Evolutionary conservation across 2,329 filamentous ascomycete species (phyloP), one percentile per base, ranked within the genome.

Genomic region (Ascosphaera pollenicola): DNA sequence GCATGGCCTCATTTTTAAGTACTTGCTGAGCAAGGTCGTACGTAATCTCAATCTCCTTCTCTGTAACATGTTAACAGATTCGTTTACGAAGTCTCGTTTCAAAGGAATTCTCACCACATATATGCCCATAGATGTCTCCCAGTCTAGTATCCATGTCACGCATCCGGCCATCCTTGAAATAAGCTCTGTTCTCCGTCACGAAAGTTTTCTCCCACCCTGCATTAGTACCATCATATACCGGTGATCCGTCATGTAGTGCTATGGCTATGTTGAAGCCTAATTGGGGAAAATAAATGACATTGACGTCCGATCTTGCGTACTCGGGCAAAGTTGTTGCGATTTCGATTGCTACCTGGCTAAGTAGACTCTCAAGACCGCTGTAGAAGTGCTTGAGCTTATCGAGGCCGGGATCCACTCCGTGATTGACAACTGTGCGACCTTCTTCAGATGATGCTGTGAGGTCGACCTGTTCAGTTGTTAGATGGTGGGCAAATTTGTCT

Each of bases 281-380:
- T 49, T 93, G 84, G 0, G 85, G 87, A 44, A 92, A 78, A 53
- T 89, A 93, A 15, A 89, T 78, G 44, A 91, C 91, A 40, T 85
- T 85, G 26, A 78, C 54, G 10, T 65, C 60, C 17, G 64, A 58
- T 2, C 69, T 55, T 3, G 58, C 42, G 15, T 67, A 63, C 42
- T 68, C 63, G 1, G 84, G 77, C 16, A 89, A 61, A 1, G 66
- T 64, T 11, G 57, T 54, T 1, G 69, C 69, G 41, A 93, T 62
- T n/a, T 71, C 67, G 15, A 65, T 61, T 3, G 75, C 74, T 2
- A 83, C 71, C 39, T 73, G 58, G 2, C 70, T 74, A 11, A 98
- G 65, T 10, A 94, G 65, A 42, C 68, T 66, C 40, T 79, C 76
- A 48, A 95, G 70, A 0, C 79, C 80, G 46, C 81, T 73, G 45